Evolutionary conservation across 176 grass and related monocot species (phyloP).

Genomic region (Lolium perenne): DNA sequence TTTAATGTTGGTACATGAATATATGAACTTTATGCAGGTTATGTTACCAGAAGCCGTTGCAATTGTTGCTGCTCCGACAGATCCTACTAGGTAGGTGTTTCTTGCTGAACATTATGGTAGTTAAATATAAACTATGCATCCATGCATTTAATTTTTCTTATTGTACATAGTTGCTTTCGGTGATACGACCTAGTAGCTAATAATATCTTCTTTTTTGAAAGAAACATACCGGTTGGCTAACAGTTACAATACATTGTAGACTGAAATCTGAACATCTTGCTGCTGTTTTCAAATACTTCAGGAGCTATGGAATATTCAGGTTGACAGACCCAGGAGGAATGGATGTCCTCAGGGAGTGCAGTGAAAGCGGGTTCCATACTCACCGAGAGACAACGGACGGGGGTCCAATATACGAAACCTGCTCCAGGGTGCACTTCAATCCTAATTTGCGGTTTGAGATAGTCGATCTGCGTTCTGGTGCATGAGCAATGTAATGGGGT

Average conservation of each 20-base stretch:
- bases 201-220: background rate
- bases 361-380: constrained; percentile 77
- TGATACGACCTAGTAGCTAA: background rate
- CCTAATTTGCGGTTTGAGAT: constrained; percentile 93
- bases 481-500: constrained; percentile 31
- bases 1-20: constrained; percentile 11
- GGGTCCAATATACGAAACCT: constrained; percentile 70
- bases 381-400: constrained; percentile 62
- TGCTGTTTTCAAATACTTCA: constrained; percentile 45
- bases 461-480: constrained; percentile 74
- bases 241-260: background rate
- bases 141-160: background rate
- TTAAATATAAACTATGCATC: background rate
- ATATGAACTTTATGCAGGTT: constrained; percentile 54
- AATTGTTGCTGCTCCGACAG: constrained; percentile 94
- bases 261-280: constrained; percentile 34
- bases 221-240: background rate
- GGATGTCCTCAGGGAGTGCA: constrained; percentile 65
- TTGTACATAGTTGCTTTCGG: background rate
- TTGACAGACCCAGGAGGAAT: constrained; percentile 85
- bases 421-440: constrained; percentile 76
- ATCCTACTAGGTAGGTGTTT: constrained; percentile 70
- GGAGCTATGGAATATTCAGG: constrained; percentile 94
- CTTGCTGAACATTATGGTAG: constrained; percentile 10
- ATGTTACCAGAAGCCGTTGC: constrained; percentile 96